These are phyloP conservation scores for Eucalyptus fibrosa DNA, from an alignment of 345 rosid genomes.

Conservation along the genomic window DNA sequence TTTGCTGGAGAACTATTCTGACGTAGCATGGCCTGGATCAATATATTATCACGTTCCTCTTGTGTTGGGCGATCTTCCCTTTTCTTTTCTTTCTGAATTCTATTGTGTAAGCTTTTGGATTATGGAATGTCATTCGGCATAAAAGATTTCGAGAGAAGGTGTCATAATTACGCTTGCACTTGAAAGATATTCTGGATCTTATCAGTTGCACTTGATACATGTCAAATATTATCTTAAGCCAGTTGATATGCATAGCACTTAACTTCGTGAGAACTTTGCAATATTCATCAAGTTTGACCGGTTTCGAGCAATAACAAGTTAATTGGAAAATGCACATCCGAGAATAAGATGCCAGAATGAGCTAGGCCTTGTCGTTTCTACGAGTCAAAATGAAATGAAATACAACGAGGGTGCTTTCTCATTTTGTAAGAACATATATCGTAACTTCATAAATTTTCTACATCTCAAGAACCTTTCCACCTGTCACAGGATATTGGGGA, in stretches of 20 bases:
- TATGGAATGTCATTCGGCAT: not conserved
- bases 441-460: not conserved
- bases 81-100: not conserved
- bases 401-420: not conserved
- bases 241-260: not conserved
- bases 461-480: not conserved
- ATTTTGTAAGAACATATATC: not conserved
- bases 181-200: not conserved
- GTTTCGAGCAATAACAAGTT: not conserved
- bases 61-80: not conserved
- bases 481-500: not conserved
- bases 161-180: not conserved
- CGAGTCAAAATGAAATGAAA: not conserved
- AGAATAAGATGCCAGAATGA: not conserved
- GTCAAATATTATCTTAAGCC: not conserved
- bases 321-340: not conserved
- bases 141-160: not conserved
- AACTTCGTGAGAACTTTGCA: not conserved
- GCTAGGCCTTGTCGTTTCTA: not conserved
- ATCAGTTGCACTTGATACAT: not conserved
- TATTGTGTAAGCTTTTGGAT: not conserved
- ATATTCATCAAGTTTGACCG: not conserved
- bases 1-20: not conserved
- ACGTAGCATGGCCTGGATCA: not conserved
- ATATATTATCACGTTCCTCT: not conserved